Conservation (phyloP, 2,329 filamentous ascomycete species). For the Coniochaeta sp. region DNA sequence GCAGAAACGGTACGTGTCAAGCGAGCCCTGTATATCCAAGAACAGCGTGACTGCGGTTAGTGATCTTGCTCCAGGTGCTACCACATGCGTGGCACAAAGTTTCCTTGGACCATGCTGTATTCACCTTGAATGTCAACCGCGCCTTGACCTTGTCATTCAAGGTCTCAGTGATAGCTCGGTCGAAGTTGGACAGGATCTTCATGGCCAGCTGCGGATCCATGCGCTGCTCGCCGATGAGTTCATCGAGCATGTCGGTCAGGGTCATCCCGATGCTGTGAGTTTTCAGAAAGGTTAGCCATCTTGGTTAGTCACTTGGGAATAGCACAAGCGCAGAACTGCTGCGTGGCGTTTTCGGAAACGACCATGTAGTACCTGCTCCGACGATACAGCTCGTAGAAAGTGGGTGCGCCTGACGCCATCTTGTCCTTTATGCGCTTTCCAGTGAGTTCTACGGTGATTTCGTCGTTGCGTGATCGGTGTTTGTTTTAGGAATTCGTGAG, state of each 20-base stretch:
- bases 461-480: conserved; percentile 9
- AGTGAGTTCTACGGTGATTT: conserved; percentile 5
- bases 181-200: conserved; percentile 95
- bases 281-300: not conserved
- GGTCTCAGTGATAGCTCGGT: conserved; percentile 85
- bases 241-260: conserved; percentile 93
- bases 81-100: conserved; percentile 1
- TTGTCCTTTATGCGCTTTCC: conserved; percentile 9
- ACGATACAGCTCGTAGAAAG: conserved; percentile 92
- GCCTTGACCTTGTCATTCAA: conserved; percentile 89
- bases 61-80: not conserved
- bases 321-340: conserved; percentile 22
- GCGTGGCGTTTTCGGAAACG: conserved; percentile 11
- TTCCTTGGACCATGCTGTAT: conserved; percentile 8
- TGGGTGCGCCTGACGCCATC: conserved; percentile 46
- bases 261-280: conserved; percentile 76
- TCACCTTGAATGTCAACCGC: conserved; percentile 89
- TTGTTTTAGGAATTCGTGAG: conserved; percentile 6
- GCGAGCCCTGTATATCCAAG: conserved; percentile 64
- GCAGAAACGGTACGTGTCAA: conserved; percentile 98
- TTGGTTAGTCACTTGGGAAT: conserved; percentile 14
- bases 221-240: conserved; percentile 85
- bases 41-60: not conserved
- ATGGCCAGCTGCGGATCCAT: conserved; percentile 98
- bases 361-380: conserved; percentile 73